These are phyloP conservation scores for Halteria grandinella DNA, from an alignment of 73 alveolate genomes.

Conservation along the genomic window DNA sequence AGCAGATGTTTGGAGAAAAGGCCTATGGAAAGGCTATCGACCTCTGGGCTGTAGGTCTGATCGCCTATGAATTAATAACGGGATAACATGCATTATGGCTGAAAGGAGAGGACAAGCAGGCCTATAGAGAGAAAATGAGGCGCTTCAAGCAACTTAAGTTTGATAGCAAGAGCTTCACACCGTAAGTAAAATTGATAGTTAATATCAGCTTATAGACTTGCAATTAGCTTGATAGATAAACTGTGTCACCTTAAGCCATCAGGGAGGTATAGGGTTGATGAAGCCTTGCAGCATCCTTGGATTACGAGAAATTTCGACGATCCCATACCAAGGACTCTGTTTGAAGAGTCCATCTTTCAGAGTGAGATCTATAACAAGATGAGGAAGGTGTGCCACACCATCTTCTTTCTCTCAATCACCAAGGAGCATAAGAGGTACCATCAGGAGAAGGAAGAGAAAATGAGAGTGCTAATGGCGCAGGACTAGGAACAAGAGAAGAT, in stretches of 20 bases:
- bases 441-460: no score
- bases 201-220: not conserved
- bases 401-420: slow-evolving; percentile 5
- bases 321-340: slow-evolving; percentile 34
- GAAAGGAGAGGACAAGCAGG: slow-evolving; percentile 16
- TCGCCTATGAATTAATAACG: slow-evolving; percentile 60
- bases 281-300: slow-evolving; percentile 72
- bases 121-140: slow-evolving; percentile 43
- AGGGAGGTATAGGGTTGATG: slow-evolving; percentile 41
- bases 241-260: slow-evolving; percentile 53
- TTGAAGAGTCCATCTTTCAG: slow-evolving; percentile 36
- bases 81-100: slow-evolving; percentile 68
- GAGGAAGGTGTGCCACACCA: slow-evolving; percentile 35
- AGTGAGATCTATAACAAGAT: slow-evolving; percentile 39
- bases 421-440: no score
- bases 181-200: slow-evolving; percentile 13
- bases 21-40: slow-evolving; percentile 70
- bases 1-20: slow-evolving; percentile 52
- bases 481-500: no score
- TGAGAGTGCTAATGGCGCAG: no score
- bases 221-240: slow-evolving; percentile 34
- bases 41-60: slow-evolving; percentile 73
- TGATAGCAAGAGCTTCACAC: not conserved
- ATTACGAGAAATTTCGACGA: slow-evolving; percentile 52
- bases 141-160: slow-evolving; percentile 25